Evolutionary conservation across 2,329 filamentous ascomycete genomes (phyloP), one percentile per base, ranked within the genome.

Genomic region (Didymella segeticola): DNA sequence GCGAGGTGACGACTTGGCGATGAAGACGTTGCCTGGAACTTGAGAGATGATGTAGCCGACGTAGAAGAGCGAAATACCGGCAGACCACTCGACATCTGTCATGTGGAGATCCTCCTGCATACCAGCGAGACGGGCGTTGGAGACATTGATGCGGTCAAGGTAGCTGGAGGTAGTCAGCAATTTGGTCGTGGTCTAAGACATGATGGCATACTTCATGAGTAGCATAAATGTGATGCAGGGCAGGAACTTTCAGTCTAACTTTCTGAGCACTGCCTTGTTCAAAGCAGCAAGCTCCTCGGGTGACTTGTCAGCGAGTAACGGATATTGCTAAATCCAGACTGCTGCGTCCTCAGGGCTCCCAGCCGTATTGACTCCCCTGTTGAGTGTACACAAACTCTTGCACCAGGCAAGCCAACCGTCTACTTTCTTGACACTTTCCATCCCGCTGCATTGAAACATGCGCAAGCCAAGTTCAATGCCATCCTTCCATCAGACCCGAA

Each of bases 31-130:
- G n/a, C 76, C 78, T 0, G 79, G 79, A 0, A 81, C 69, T 52
- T 80, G 78, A 8, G 75, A 72, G 49, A 80, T 67, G 34, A 80
- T 75, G 56, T 79, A 80, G 3, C 78, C 78, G 5, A 80, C 75
- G 39, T 80, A 80, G 57, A 76, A 81, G 52, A 74, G 67, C 37
- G 70, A 79, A 27, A 77, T 79, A 11, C 67, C 78, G 26, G 71
- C 59, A 8, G 67, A 72, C 69, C 79, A 80, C 27, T 75, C 36
- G 4, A 55, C 53, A 33, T 66, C 63, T 7, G 46, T 48, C 63
- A 63, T 64, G 50, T 63, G 53, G 12, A 80, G 64, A 53, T 77
- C 74, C 15, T 68, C 53, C 48, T 77, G 69, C 29, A 77, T 58
- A 37, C 76, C 76, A 29, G 73, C 73, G 23, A 77, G 58, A 37